A percentile compares a stretch with the other conserved stretches of the same genome.
These are phyloP conservation scores for Aethionema arabicum DNA, from an alignment of 345 rosid genomes.

Conservation along the genomic window DNA sequence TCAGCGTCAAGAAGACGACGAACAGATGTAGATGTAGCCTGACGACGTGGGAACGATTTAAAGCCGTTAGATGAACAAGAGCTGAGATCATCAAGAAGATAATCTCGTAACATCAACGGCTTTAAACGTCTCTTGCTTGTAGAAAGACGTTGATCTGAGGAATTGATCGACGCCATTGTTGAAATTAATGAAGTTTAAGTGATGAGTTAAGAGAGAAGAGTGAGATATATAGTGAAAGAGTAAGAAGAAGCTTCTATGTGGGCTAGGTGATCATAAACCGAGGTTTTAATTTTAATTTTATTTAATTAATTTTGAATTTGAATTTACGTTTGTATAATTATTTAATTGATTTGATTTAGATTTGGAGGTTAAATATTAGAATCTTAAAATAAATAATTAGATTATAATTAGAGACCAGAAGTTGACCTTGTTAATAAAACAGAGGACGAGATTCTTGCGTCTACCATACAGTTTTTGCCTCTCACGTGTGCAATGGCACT, in stretches of 20 bases:
- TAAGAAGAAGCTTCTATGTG: constrained; percentile 38
- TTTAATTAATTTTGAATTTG: constrained; percentile 24
- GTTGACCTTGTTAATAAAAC: constrained; percentile 45
- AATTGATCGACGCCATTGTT: constrained; percentile 34
- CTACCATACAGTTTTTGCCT: constrained; percentile 35
- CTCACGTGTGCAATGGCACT: constrained; percentile 33
- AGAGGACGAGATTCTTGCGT: constrained; percentile 40
- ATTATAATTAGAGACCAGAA: constrained; percentile 35
- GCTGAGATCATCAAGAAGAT: constrained; percentile 67
- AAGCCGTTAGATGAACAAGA: constrained; percentile 92
- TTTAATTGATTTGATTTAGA: constrained; percentile 24
- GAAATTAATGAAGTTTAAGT: not conserved
- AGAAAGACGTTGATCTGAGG: constrained; percentile 35
- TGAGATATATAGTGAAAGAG: constrained; percentile 29
- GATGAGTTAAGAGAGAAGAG: constrained; percentile 16
- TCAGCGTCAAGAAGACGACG: constrained; percentile 68
- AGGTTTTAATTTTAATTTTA: constrained; percentile 6
- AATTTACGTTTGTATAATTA: constrained; percentile 24
- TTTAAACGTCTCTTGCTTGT: constrained; percentile 39
- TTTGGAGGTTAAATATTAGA: constrained; percentile 32
- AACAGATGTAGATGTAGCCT: constrained; percentile 50
- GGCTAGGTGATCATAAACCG: constrained; percentile 35
- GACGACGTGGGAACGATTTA: constrained; percentile 80
- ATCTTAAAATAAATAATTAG: constrained; percentile 23
- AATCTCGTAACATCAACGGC: constrained; percentile 73